These are phyloP conservation scores for Halocafeteria seosinensis DNA, from an alignment of 108 stramenopile species.

Conservation along the genomic window DNA sequence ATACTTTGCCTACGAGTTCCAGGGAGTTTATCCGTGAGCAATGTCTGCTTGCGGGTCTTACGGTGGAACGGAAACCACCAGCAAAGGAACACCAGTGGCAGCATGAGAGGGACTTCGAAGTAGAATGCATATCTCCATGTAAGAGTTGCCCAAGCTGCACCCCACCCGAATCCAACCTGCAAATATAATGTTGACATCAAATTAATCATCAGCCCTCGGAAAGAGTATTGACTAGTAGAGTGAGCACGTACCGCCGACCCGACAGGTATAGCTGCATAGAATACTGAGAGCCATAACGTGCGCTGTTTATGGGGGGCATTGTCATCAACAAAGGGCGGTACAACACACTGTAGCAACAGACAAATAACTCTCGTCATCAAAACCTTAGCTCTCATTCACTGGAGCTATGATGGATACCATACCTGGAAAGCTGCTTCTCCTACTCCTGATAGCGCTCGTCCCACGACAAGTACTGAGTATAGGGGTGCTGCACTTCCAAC, in stretches of 20 bases:
- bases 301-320: conserved; percentile 14
- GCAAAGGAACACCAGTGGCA: conserved; percentile 20
- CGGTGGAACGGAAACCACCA: conserved; percentile 6
- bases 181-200: too few species aligned
- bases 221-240: too few species aligned
- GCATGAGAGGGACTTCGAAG: conserved; percentile 23
- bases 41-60: not conserved
- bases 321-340: conserved; percentile 33
- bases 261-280: conserved; percentile 32
- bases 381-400: too few species aligned
- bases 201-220: too few species aligned
- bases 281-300: conserved; percentile 24
- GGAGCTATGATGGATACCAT: too few species aligned
- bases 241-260: too few species aligned
- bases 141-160: conserved; percentile 14
- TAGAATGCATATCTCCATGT: conserved; percentile 29
- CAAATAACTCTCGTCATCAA: too few species aligned
- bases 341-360: too few species aligned
- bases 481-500: too few species aligned
- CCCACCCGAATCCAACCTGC: conserved; percentile 33
- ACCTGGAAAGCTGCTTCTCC: conserved; percentile 32
- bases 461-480: conserved; percentile 17
- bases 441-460: conserved; percentile 25
- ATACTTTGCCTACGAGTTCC: not conserved
- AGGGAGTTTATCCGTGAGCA: not conserved